Evolutionary conservation across 129 eudicot genomes (phyloP), one percentile per base, ranked within the genome.

Genomic region (Flaveria linearis): DNA sequence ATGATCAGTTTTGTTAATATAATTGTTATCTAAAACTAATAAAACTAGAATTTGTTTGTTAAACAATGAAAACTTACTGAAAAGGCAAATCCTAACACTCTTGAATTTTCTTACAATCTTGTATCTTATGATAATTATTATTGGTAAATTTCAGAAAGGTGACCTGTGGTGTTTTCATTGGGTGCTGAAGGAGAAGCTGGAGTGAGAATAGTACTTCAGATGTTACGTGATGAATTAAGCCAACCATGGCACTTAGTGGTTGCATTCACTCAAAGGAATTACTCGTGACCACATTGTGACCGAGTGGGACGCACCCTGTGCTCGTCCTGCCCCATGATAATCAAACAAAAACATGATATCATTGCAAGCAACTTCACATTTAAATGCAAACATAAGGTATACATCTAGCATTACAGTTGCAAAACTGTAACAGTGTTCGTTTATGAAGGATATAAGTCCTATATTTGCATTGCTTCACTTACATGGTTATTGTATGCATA

Each of bases 121-220:
- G 8, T 20, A 13, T 57, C 63, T 70, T 47, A 26, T 45, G 20
- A 26, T 16, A 26, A 8, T 45, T 10, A 14, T 18, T 26, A 26
- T 26, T 26, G 30, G 62, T 60, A 26, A 53, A 61, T 66, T 69
- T 64, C 58, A 86, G 90, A 87, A 72, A 96, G 97, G 51, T 86
- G 97, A 62, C 97, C 97, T 0, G 93, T 92, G 33, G 91, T 92
- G 68, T 92, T 85, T 62, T 84, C 93, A 0, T 86, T 94, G 91
- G 98, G 97, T 50, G 97, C 95, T 56, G 93, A 94, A 62, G 98
- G 97, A 81, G 98, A 94, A 81, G 89, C 89, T 0, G 98, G 97
- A n/a, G 96, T 94, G 20, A 89, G 78, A 60, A 91, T 89, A 77
- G 93, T 91, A 69, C 97, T 94, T 15, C 86, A 91, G 74, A 94